Base-by-base conservation (phyloP, 768 basidiomycete species). In the Podaxis rugospora region DNA sequence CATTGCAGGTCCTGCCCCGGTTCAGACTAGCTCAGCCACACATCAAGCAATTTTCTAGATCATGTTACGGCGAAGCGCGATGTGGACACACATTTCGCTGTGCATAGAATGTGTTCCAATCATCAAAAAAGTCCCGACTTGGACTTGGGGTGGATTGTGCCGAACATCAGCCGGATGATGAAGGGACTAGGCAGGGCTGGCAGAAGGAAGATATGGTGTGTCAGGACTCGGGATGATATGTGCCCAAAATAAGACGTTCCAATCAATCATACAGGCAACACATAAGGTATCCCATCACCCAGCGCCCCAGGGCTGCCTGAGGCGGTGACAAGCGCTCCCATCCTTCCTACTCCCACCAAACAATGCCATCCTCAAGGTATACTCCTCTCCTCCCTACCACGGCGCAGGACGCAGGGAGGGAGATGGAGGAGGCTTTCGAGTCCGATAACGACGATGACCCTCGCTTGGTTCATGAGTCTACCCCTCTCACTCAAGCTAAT, bases 401-500 rank as follows among this genome's bases (percentile, higher is more conserved):
- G 35, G 71, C 72, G 66, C 78, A 74, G 63, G 75, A 78, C 70
- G 72, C 77, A 47, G 78, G 78, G 51, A 77, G 81, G 64, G 91
- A 93, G 72, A 83, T 93, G 69, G 83, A 90, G 66, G 91, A 87
- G 32, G 88, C 92, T 1, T 93, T 93, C 65, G 88, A 81, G 55
- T 79, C 81, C 35, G 84, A 87, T 59, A 79, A 86, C 65, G 83
- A 85, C 49, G 81, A 83, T 27, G 79, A 81, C 57, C 79, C 81
- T 44, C 79, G 80, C 32, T 73, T 75, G 7, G 57, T 60, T 50
- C 66, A 69, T 32, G 74, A 74, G 61, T 67, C 76, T 27, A 75
- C 78, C 2, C 78, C 76, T 44, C 74, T 79, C 50, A 78, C 76
- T 35, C 62, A 62, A 62, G 61, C 60, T 63, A 37, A 58, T 50